A percentile compares a stretch with the other conserved stretches of the same genome.
These are phyloP conservation scores for Pistacia atlantica DNA, from an alignment of 345 rosid genomes.

Conservation along the genomic window DNA sequence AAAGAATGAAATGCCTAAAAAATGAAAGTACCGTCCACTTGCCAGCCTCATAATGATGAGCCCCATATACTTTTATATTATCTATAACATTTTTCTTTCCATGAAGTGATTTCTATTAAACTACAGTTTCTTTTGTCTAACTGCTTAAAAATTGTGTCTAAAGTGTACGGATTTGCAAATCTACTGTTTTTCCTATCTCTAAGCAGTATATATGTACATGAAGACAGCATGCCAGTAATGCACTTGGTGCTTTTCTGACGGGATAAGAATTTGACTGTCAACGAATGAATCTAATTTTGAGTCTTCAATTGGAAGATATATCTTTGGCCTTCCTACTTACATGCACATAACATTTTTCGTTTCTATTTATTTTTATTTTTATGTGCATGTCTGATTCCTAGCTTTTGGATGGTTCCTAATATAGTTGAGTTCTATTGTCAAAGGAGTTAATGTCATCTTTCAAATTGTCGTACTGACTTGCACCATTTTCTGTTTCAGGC, in stretches of 20 bases:
- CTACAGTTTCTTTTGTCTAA: neutral
- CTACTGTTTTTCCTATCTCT: no score
- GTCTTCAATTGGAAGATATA: neutral
- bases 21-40: no score
- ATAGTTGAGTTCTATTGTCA: neutral
- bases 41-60: no score
- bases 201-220: no score
- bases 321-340: slow-evolving; percentile 4
- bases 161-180: no score
- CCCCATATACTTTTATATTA: no score
- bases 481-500: slow-evolving; percentile 47
- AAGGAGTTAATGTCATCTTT: neutral
- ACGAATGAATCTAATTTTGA: neutral
- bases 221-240: no score
- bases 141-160: no score
- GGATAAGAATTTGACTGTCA: neutral
- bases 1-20: no score
- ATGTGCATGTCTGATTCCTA: neutral
- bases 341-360: no score
- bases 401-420: neutral
- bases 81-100: no score
- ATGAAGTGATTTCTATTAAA: neutral
- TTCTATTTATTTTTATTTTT: neutral
- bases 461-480: slow-evolving; percentile 5
- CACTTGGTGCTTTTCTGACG: neutral